Base-by-base conservation (phyloP, 257 asterid genomes). In the Nyctanthes arbortristis region DNA sequence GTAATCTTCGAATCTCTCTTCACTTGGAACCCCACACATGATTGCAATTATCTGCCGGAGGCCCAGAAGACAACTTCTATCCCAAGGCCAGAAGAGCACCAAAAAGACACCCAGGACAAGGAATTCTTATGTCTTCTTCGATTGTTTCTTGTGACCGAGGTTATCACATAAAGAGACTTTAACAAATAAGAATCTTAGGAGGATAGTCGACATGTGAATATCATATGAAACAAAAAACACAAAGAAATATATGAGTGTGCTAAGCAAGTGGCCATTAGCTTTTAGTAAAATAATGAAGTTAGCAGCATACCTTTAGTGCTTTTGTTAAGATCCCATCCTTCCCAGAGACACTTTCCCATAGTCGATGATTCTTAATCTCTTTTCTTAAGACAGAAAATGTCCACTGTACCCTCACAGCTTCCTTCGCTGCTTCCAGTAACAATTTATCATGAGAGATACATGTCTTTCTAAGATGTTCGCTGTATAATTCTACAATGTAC, bases 401-500 rank as follows among this genome's bases (percentile, higher is more conserved):
- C 90, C 88, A 85, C 34, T 61, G 81, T 40, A 88, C 81, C 62
- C 34, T 61, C 49, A 81, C 89, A 45, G 91, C 87, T 75, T 76
- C 91, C 60, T 52, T 70, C 32, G 95, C 96, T 58, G 97, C 97
- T 73, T 84, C 83, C 7, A 91, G 62, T 72, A 94, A 56, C 66
- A 94, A 73, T 72, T 74, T 85, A 76, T 91, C 99, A 61, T 84
- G 78, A 54, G 99, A 93, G 57, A 93, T 83, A 31, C 82, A 74
- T 3, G 96, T 84, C 81, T 77, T 83, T 39, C 85, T 61, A 77
- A 77, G 25, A 63, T 70, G 72, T 29, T 77, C 92, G 65, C 85
- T 75, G 68, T 89, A 89, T 57, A 78, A 70, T 72, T 93, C 96
- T 39, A 78, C 75, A 34, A 78, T 76, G 54, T 75, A 66, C 74